phyloP scores from a whole-genome alignment of 2,329 filamentous ascomycete species.

The Aspergillus sp. region DNA sequence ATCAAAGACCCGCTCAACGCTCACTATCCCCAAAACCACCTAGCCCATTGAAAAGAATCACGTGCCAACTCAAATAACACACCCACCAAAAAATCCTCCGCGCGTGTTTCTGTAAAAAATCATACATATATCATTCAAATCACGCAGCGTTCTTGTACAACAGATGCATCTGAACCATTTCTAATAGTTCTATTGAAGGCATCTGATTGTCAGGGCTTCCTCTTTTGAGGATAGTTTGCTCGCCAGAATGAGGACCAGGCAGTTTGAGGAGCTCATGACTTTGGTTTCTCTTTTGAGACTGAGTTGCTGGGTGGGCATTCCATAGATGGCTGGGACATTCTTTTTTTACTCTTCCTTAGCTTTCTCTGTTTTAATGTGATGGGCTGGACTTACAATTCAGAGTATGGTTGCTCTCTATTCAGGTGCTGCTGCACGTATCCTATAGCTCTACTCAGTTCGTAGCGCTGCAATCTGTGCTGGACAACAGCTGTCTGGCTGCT shows the following conservation, averaged over 20 bases:
- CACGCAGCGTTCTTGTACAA: constrained; percentile 38
- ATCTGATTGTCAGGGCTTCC: constrained; percentile 33
- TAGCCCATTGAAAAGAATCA: constrained; percentile 1
- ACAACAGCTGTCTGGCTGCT: too few species aligned
- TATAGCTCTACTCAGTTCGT: too few species aligned
- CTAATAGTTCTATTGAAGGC: constrained; percentile 21
- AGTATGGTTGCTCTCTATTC: too few species aligned
- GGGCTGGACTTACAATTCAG: too few species aligned
- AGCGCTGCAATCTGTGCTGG: too few species aligned
- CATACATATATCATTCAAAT: constrained; percentile 27
- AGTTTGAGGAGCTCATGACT: constrained; percentile 54
- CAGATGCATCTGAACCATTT: constrained; percentile 26
- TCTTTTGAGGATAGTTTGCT: constrained; percentile 29
- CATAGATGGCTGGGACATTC: constrained; percentile 52
- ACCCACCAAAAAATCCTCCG: constrained; percentile 1
- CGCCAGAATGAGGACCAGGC: constrained; percentile 49
- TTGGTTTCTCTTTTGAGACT: not conserved
- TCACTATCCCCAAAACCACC: not conserved
- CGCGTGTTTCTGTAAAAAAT: constrained; percentile 9
- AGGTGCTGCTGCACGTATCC: too few species aligned
- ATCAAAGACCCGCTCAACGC: not conserved
- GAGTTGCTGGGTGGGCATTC: constrained; percentile 45
- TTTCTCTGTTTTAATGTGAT: not conserved
- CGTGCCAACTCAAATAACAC: constrained; percentile 9
- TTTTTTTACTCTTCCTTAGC: constrained; percentile 1